phyloP scores from a whole-genome alignment of 257 asterid genomes.

The Capsicum baccatum region DNA sequence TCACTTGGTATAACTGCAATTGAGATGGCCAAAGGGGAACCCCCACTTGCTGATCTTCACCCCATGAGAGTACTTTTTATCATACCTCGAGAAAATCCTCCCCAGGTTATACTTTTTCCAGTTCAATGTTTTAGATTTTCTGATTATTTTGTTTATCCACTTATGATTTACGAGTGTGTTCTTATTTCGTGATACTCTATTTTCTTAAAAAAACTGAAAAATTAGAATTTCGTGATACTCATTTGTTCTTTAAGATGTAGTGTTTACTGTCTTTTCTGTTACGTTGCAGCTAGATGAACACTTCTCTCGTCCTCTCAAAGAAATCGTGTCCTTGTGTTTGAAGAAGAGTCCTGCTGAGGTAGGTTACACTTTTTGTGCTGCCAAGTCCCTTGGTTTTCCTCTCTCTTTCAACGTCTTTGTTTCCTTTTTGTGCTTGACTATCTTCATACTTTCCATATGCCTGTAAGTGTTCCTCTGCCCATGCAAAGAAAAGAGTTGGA shows the following conservation, averaged over 20 bases:
- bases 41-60: constrained; percentile 98
- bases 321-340: constrained; percentile 82
- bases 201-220: background rate
- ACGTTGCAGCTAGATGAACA: constrained; percentile 93
- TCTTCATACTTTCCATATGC: constrained; percentile 6
- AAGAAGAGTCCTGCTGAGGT: constrained; percentile 96
- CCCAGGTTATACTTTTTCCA: constrained; percentile 68
- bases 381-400: background rate
- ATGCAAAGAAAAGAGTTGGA: constrained; percentile 21
- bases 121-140: constrained; percentile 25
- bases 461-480: background rate
- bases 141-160: constrained; percentile 29
- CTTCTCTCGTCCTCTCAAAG: constrained; percentile 95
- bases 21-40: constrained; percentile 99
- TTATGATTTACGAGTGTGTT: constrained; percentile 2
- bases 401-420: background rate
- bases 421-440: constrained; percentile 13
- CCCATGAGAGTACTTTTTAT: constrained; percentile 99
- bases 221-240: background rate
- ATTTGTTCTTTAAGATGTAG: constrained; percentile 1
- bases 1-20: constrained; percentile 97
- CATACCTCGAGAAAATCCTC: constrained; percentile 99
- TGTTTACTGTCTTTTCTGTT: constrained; percentile 31
- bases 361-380: constrained; percentile 38
- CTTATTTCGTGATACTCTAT: background rate